These are phyloP conservation scores for Penicillium odoratum DNA, from an alignment of 495 filamentous ascomycete genomes.

Conservation along the genomic window DNA sequence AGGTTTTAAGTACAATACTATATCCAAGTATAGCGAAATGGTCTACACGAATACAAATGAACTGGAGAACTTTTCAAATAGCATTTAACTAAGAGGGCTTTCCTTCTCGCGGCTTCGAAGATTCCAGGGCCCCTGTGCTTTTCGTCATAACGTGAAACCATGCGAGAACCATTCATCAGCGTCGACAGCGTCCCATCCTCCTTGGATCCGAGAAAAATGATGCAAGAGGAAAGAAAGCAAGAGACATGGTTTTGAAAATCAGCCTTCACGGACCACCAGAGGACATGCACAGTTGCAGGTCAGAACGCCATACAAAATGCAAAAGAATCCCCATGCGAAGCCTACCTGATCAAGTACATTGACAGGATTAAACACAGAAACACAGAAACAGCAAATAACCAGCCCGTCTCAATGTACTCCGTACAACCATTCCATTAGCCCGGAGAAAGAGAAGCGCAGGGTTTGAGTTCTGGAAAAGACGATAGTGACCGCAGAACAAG, in stretches of 20 bases:
- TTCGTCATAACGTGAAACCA: slow-evolving; percentile 19
- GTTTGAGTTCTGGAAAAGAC: slow-evolving; percentile 20
- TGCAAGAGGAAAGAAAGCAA: slow-evolving; percentile 31
- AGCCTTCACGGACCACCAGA: slow-evolving; percentile 42
- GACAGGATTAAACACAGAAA: slow-evolving; percentile 2
- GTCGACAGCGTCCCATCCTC: slow-evolving; percentile 41
- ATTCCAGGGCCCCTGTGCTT: slow-evolving; percentile 11
- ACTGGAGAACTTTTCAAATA: slow-evolving; percentile 11
- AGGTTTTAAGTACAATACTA: neutral
- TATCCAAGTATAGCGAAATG: too few relatives aligned
- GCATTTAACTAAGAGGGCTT: slow-evolving; percentile 29
- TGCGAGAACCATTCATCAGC: slow-evolving; percentile 30
- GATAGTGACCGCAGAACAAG: slow-evolving; percentile 23
- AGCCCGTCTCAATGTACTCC: neutral
- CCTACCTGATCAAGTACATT: slow-evolving; percentile 7
- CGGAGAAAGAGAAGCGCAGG: slow-evolving; percentile 33
- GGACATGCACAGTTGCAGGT: slow-evolving; percentile 43
- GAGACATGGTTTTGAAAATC: slow-evolving; percentile 21
- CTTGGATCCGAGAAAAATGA: slow-evolving; percentile 43
- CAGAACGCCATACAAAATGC: slow-evolving; percentile 55
- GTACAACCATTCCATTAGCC: slow-evolving; percentile 15
- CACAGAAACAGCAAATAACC: slow-evolving; percentile 17
- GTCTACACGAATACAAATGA: too few relatives aligned
- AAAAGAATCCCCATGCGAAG: slow-evolving; percentile 41
- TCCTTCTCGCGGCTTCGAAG: slow-evolving; percentile 29